Conservation (phyloP, 2,329 filamentous ascomycete species). For the Boeremia exigua region DNA sequence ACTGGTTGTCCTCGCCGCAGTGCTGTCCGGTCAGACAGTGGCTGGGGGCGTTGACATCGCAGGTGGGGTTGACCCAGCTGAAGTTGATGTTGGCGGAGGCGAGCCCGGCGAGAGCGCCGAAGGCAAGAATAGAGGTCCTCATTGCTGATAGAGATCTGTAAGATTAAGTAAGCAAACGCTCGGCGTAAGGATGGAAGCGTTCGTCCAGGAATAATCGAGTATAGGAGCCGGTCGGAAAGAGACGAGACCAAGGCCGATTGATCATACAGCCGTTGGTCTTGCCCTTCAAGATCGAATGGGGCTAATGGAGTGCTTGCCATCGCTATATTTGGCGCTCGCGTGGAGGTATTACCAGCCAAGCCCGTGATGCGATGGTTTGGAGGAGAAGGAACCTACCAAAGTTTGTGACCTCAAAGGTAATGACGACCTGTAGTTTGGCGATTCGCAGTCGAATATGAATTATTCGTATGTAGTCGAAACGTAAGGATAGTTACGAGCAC, state of each 20-base stretch:
- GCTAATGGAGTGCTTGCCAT: not conserved
- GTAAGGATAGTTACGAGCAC: slow-evolving; percentile 15
- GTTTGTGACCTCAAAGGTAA: slow-evolving; percentile 1
- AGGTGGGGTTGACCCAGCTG: slow-evolving; percentile 53
- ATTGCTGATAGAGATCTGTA: slow-evolving; percentile 28
- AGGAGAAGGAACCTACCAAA: slow-evolving; percentile 12
- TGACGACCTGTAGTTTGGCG: not conserved
- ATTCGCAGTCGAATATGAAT: slow-evolving; percentile 1
- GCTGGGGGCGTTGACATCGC: slow-evolving; percentile 38
- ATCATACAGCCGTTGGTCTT: not conserved
- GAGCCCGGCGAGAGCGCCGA: slow-evolving; percentile 44
- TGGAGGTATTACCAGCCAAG: slow-evolving; percentile 7
- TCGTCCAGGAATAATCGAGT: not conserved
- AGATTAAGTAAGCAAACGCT: slow-evolving; percentile 22
- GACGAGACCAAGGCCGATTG: not conserved
- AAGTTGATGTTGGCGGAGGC: slow-evolving; percentile 58
- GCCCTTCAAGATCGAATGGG: not conserved
- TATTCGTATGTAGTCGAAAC: slow-evolving; percentile 8
- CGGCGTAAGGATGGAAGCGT: not conserved
- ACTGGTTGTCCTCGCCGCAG: slow-evolving; percentile 46
- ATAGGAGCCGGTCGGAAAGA: not conserved
- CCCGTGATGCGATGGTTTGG: not conserved
- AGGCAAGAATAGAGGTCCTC: slow-evolving; percentile 37
- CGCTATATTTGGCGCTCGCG: not conserved
- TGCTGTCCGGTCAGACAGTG: slow-evolving; percentile 49